Evolutionary conservation across 1,284 basidiomycete genomes (phyloP).

Genomic region (Tilletia horrida): DNA sequence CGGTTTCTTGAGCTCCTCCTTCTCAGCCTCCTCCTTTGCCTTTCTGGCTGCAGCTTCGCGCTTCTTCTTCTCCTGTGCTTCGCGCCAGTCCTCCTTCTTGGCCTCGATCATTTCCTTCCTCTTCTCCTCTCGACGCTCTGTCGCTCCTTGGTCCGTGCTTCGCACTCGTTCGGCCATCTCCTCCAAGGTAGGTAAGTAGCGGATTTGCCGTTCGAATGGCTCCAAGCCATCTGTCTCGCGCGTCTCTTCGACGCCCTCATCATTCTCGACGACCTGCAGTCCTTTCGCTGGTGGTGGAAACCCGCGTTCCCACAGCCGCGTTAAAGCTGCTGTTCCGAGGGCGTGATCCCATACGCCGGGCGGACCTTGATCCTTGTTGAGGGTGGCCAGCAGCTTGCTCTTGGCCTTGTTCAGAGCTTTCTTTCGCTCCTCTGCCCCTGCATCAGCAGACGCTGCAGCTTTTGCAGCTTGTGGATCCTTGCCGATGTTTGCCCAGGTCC

Average conservation of each 20-base stretch:
- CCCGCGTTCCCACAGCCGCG: constrained; percentile 50
- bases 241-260: constrained; percentile 38
- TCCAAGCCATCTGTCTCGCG: constrained; percentile 47
- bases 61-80: constrained; percentile 10
- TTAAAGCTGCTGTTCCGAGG: constrained; percentile 49
- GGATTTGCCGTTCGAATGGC: constrained; percentile 39
- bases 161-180: constrained; percentile 36
- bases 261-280: constrained; percentile 33
- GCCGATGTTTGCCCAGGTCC: constrained; percentile 27
- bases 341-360: constrained; percentile 18
- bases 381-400: constrained; percentile 23
- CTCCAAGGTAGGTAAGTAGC: constrained; percentile 33
- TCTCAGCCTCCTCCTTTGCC: not conserved
- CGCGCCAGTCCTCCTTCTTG: constrained; percentile 30
- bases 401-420: constrained; percentile 29
- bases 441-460: not conserved
- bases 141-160: not conserved
- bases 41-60: constrained; percentile 33
- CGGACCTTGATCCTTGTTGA: constrained; percentile 27
- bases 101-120: constrained; percentile 24
- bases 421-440: constrained; percentile 25
- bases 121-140: constrained; percentile 18
- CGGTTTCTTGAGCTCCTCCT: constrained; percentile 22
- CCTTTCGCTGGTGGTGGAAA: constrained; percentile 32
- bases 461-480: not conserved